Percentiles rank a stretch among this genome's conserved stretches.
phyloP scores from a whole-genome alignment of 2,329 filamentous ascomycete species.

The Catunica adiposa region DNA sequence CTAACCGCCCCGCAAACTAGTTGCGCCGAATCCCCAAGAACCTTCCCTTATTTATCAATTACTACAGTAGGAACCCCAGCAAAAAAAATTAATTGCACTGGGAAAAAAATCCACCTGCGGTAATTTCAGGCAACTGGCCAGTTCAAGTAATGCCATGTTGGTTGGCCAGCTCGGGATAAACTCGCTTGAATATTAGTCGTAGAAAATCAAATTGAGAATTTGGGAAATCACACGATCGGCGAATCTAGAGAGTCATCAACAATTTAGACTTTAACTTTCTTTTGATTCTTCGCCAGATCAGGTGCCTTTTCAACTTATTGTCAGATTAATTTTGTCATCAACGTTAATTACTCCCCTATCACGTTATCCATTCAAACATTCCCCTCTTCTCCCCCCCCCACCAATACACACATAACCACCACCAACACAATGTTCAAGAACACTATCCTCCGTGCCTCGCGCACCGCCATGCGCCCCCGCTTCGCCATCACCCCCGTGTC shows the following conservation, averaged over 20 bases:
- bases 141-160: too few relatives aligned
- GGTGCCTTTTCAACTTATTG: too few relatives aligned
- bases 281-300: too few relatives aligned
- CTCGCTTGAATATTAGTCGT: not conserved
- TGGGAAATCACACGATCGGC: not conserved
- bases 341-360: too few relatives aligned
- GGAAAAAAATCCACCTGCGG: not conserved
- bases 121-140: not conserved
- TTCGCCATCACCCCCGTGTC: not conserved
- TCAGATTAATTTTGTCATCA: too few relatives aligned
- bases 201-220: too few relatives aligned
- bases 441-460: conserved; percentile 8
- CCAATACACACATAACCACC: not conserved
- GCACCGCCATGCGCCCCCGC: conserved; percentile 9
- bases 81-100: not conserved
- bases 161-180: not conserved
- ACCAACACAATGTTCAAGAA: conserved; percentile 10
- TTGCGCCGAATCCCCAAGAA: not conserved
- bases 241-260: too few relatives aligned
- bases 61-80: too few relatives aligned
- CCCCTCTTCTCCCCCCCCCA: not conserved
- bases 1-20: not conserved
- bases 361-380: too few relatives aligned
- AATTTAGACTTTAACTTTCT: too few relatives aligned
- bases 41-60: not conserved